Conservation (phyloP, 2,329 filamentous ascomycete genomes). For the Penicillium sp. region DNA sequence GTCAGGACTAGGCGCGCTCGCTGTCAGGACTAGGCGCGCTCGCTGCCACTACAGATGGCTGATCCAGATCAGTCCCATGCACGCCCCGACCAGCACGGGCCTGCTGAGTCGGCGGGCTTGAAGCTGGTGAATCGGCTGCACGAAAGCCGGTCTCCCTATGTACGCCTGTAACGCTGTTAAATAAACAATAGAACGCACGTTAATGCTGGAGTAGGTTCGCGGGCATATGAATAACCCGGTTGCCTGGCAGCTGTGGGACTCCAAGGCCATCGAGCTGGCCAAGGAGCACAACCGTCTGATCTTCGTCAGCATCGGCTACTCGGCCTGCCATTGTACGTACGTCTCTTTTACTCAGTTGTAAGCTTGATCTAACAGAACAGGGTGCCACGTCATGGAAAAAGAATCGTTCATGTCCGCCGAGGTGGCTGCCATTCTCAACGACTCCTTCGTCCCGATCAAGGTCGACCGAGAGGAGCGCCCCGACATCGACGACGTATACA, state of each 20-base stretch:
- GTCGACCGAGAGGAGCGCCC: slow-evolving; percentile 92
- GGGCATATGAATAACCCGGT: slow-evolving; percentile 77
- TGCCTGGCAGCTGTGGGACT: slow-evolving; percentile 84
- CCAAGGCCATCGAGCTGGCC: slow-evolving; percentile 71
- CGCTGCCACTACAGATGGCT: no score
- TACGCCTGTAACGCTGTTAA: slow-evolving; percentile 29
- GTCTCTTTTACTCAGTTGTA: neutral
- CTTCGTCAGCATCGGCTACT: slow-evolving; percentile 92
- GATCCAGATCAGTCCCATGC: slow-evolving; percentile 20
- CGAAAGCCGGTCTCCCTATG: slow-evolving; percentile 65
- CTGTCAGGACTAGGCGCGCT: neutral
- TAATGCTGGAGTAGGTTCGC: slow-evolving; percentile 51
- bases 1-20: neutral
- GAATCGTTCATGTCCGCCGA: slow-evolving; percentile 85
- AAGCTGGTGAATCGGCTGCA: slow-evolving; percentile 54
- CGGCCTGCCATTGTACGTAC: slow-evolving; percentile 83
- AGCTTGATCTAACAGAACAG: slow-evolving; percentile 37
- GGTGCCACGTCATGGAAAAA: slow-evolving; percentile 85
- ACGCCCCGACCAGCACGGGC: slow-evolving; percentile 25
- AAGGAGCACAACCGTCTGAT: slow-evolving; percentile 80
- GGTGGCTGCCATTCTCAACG: slow-evolving; percentile 77
- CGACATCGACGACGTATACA: slow-evolving; percentile 92
- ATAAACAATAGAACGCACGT: neutral
- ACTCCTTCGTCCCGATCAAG: slow-evolving; percentile 84
- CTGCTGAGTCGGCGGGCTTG: slow-evolving; percentile 21